Base-by-base conservation (phyloP, 352 stramenopile genomes). In the Pythium dissimile region DNA sequence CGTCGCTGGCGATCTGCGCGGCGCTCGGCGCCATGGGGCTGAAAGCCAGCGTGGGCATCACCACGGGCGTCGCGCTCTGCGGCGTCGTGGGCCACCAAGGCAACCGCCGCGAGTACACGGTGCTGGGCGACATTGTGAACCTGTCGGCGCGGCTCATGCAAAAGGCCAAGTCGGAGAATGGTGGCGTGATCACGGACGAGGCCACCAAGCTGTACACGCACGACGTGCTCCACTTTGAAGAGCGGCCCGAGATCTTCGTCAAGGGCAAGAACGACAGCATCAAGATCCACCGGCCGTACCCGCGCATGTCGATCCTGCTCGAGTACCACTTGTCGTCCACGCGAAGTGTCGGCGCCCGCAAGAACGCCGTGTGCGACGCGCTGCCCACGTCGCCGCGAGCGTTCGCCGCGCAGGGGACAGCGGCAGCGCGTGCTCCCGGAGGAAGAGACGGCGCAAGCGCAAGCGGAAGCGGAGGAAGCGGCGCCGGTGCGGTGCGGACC, bases 101-200 rank as follows among this genome's bases (percentile, higher is more conserved):
- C 18, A 96, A 94, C 20, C 75, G 94, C 1, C 80, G 92, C 23
- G 94, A 98, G 67, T 98, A 98, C 73, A 97, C 89, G 0, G 88
- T 98, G 18, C 71, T 98, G 0, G 93, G 93, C 3, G 89, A 98
- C 60, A 92, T 94, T 13, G 93, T 98, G n/a, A 98, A 98, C 48
- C 62, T 98, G 5, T 90, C 86, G 2, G 93, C 93, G 9, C 77
- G 93, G 9, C 77, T 98, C 8, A 98, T 98, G 93, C 82, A 96
- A 50, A 87, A 82, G 24, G 85, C 82, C 8, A 95, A 95, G 65
- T 81, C 73, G 0, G 84, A 95, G 54, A 70, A 75, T n/a, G 86
- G 85, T 16, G 84, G 83, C 11, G 82, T 96, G 24, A 92, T 97
- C 67, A 96, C 88, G 8, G 91, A 97, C 62, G 82, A 89, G 34